Base-by-base conservation (phyloP, 2,329 filamentous ascomycete genomes). In the Monosporascus sp. region DNA sequence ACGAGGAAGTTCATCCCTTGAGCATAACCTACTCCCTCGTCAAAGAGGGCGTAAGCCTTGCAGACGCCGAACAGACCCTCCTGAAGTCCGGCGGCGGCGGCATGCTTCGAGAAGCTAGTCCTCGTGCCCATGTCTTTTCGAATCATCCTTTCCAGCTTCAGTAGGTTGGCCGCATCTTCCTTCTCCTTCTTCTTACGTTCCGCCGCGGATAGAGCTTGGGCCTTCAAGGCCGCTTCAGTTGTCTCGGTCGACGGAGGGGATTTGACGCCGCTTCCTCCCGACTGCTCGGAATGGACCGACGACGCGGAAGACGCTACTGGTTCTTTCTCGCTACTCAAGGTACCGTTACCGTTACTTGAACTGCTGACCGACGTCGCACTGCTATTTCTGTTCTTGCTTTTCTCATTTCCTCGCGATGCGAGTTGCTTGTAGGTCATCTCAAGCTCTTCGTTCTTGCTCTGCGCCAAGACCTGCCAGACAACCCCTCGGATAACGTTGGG, bases 1-100 rank as follows among this genome's bases (percentile, higher is more conserved):
- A 91, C 89, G 55, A 99, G 84, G 66, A 99, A 99, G 68, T 97
- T 99, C 89, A 99, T 97, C 67, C 94, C 94, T 71, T 99, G 94
- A 0, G 95, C 93, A 70, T 99, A 99, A 35, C 94, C 93, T 37
- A 99, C 94, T 7, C 80, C 88, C 65, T 96, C 91, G 65, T 99
- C 94, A 63, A 92, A 97, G 31, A 99, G 78, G 16, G 94, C 94
- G 72, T 99, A 99, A 2, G 94, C 92, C 72, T 97, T 99, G 76
- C 94, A 99, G 37, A 99, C 84, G 38, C 92, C 92, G 71, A 96
- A 97, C 9, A 99, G 80, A 8, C 90, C 89, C 64, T 97, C 94
- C 70, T 97, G 94, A 44, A 96, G 84, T 37, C 91, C 92, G 57
- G 92, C 88, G 37, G 91, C 89, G 57, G 92, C 88, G 56, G 95